phyloP scores from a whole-genome alignment of 1,284 basidiomycete species.

The Marasmius sp. region DNA sequence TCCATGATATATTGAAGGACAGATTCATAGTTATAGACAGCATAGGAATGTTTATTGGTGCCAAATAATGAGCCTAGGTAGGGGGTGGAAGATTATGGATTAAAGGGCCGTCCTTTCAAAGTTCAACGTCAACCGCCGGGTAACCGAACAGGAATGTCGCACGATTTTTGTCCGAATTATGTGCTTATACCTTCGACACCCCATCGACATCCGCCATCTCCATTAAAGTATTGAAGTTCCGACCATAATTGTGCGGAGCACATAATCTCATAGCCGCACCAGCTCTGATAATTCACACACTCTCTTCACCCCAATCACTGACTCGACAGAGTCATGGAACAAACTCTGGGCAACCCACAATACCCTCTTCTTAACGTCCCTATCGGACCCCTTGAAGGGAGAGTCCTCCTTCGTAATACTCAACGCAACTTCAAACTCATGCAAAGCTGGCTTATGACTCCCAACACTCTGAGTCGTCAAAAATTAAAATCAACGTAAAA shows the following conservation, averaged over 20 bases:
- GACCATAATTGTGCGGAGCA: not conserved
- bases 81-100: too few species aligned
- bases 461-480: constrained; percentile 68
- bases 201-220: not conserved
- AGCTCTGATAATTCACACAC: not conserved
- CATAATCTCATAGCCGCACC: not conserved
- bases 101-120: too few species aligned
- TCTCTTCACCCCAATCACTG: not conserved
- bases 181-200: not conserved
- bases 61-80: too few species aligned
- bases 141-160: too few species aligned
- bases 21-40: too few species aligned
- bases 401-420: constrained; percentile 43
- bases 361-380: constrained; percentile 37
- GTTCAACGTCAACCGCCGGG: too few species aligned
- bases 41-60: too few species aligned
- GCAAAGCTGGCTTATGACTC: constrained; percentile 68
- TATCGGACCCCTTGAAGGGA: constrained; percentile 32
- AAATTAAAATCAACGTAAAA: constrained; percentile 61
- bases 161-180: too few species aligned
- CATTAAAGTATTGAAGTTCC: not conserved
- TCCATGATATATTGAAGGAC: too few species aligned
- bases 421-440: constrained; percentile 53
- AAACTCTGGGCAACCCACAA: constrained; percentile 32
- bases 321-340: not conserved